Conservation (phyloP, 176 grass and related monocot species). For the Phragmites australis region DNA sequence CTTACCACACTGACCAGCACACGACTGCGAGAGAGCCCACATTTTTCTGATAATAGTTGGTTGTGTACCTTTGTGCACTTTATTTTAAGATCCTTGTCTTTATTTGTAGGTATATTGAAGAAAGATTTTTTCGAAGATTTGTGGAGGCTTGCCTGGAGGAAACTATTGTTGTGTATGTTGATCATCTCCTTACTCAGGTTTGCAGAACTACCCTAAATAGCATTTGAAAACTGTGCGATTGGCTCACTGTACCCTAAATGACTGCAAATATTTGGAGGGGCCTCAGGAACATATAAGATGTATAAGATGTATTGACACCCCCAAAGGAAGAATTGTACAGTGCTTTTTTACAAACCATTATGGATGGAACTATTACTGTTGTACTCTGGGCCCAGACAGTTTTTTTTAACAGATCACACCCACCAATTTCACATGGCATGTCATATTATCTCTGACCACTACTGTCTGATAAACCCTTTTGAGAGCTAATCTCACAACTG, state of each 20-base stretch:
- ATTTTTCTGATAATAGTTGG: conserved; percentile 23
- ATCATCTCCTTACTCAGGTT: conserved; percentile 95
- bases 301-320: conserved; percentile 1
- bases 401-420: conserved; percentile 18
- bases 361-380: conserved; percentile 10
- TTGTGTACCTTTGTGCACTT: conserved; percentile 12
- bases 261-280: neutral
- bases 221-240: conserved; percentile 16
- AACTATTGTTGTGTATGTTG: conserved; percentile 91
- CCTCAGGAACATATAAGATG: conserved; percentile 9
- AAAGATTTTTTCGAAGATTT: conserved; percentile 97
- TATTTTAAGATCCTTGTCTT: conserved; percentile 14
- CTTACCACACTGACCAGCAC: too few relatives aligned
- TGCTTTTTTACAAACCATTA: conserved; percentile 19
- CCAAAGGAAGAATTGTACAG: conserved; percentile 4
- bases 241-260: conserved; percentile 7
- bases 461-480: neutral
- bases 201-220: conserved; percentile 25
- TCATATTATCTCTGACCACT: conserved; percentile 4
- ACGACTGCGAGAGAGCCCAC: too few relatives aligned
- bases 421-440: conserved; percentile 1
- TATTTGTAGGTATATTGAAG: conserved; percentile 82
- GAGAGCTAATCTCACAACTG: neutral
- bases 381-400: conserved; percentile 11
- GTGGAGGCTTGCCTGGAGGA: conserved; percentile 94